phyloP scores from a whole-genome alignment of 208 protist species.

The Trypanosoma theileri region DNA sequence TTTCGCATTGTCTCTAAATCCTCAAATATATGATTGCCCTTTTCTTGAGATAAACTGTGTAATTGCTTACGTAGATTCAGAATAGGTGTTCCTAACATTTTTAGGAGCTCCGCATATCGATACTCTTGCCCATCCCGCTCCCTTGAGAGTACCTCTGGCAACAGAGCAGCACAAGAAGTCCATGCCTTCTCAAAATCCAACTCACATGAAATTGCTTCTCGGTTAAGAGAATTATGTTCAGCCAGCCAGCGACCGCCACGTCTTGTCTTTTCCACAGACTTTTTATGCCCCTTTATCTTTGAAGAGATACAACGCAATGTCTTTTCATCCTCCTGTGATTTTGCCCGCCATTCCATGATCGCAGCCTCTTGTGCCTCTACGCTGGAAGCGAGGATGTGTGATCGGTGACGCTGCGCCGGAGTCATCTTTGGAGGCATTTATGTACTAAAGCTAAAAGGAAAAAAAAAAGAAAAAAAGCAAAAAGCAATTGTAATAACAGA shows the following conservation, averaged over 20 bases:
- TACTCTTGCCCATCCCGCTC: constrained; percentile 14
- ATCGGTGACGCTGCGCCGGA: constrained; percentile 10
- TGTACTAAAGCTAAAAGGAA: constrained; percentile 15
- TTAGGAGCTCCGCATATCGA: constrained; percentile 1
- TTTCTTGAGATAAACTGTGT: background rate
- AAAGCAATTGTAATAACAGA: background rate
- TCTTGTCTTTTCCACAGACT: constrained; percentile 6
- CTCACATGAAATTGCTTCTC: constrained; percentile 31
- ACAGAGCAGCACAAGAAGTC: constrained; percentile 3
- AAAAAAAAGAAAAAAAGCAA: constrained; percentile 2
- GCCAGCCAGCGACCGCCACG: constrained; percentile 21
- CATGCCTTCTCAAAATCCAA: constrained; percentile 37
- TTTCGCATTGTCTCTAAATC: background rate
- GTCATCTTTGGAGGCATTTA: constrained; percentile 33
- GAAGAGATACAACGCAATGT: constrained; percentile 27
- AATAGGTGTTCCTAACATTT: background rate
- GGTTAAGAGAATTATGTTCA: constrained; percentile 11
- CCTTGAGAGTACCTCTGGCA: constrained; percentile 14
- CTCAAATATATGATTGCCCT: background rate
- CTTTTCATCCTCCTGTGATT: constrained; percentile 22
- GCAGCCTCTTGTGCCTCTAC: constrained; percentile 36
- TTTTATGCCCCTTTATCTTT: constrained; percentile 46
- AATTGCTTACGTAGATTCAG: constrained; percentile 8
- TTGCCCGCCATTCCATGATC: constrained; percentile 49
- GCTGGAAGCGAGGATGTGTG: constrained; percentile 31